A percentile compares a stretch with the other conserved stretches of the same genome.
phyloP scores from a whole-genome alignment of 2,329 filamentous ascomycete genomes.

The Pseudopithomyces chartarum region DNA sequence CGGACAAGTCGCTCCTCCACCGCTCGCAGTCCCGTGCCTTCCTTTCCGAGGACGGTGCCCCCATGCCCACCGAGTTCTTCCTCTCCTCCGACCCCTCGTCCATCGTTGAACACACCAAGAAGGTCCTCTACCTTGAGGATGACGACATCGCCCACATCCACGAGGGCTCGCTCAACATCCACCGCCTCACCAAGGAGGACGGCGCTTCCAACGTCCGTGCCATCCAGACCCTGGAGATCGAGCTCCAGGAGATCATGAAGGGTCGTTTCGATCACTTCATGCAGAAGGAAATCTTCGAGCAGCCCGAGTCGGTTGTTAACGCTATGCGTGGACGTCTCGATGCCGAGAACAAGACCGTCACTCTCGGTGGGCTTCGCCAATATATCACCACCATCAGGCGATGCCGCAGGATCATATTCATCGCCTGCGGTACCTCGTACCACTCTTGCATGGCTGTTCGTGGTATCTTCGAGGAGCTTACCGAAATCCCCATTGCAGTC shows the following conservation, averaged over 20 bases:
- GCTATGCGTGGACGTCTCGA: conserved; percentile 99
- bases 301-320: conserved; percentile 98
- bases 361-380: conserved; percentile 90
- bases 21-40: conserved; percentile 98
- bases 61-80: conserved; percentile 99
- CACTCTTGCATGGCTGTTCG: conserved; percentile 99
- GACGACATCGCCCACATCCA: conserved; percentile 99
- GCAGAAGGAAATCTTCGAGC: conserved; percentile 99
- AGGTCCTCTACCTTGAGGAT: conserved; percentile 99
- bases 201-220: conserved; percentile 95
- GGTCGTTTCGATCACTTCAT: conserved; percentile 99
- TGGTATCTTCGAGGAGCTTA: conserved; percentile 95
- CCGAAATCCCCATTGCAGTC: conserved; percentile 95
- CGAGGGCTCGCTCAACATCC: conserved; percentile 98
- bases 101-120: conserved; percentile 99
- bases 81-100: conserved; percentile 97
- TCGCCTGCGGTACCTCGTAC: conserved; percentile 97
- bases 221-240: conserved; percentile 97
- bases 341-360: conserved; percentile 89
- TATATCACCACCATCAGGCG: conserved; percentile 97
- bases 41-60: conserved; percentile 96
- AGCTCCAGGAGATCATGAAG: conserved; percentile 99
- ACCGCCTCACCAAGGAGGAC: conserved; percentile 95
- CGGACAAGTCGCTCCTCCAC: conserved; percentile 97
- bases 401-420: conserved; percentile 97